Evolutionary conservation across 768 basidiomycete species (phyloP).

Genomic region (Tricholoma terreum): DNA sequence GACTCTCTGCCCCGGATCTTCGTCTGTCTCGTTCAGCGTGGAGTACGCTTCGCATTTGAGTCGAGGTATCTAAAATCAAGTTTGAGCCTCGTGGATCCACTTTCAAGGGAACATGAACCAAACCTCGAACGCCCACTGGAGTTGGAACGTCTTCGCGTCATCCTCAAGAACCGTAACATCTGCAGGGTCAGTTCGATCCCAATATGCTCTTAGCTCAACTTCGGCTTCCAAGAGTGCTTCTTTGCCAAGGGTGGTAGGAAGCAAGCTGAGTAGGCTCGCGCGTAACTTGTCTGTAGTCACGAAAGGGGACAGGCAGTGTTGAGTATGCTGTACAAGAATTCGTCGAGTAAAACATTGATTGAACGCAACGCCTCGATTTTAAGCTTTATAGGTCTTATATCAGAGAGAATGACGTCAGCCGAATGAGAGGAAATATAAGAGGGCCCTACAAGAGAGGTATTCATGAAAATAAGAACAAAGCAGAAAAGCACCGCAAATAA

Average conservation of each 20-base stretch:
- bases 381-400: constrained; percentile 86
- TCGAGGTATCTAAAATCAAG: constrained; percentile 55
- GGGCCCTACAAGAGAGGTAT: constrained; percentile 46
- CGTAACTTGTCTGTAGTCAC: constrained; percentile 75
- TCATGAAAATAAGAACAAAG: constrained; percentile 8
- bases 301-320: constrained; percentile 61
- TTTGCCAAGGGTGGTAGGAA: constrained; percentile 84
- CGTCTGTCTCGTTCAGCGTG: constrained; percentile 76
- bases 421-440: constrained; percentile 79
- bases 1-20: constrained; percentile 66
- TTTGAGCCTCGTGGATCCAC: constrained; percentile 1
- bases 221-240: constrained; percentile 92
- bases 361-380: constrained; percentile 71
- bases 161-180: constrained; percentile 39
- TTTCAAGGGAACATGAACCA: constrained; percentile 17
- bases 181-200: constrained; percentile 61
- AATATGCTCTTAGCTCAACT: constrained; percentile 86
- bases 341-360: constrained; percentile 82
- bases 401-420: constrained; percentile 89
- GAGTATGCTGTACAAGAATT: constrained; percentile 75
- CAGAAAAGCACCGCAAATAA: constrained; percentile 4
- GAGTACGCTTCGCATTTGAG: constrained; percentile 90
- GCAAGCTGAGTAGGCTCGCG: constrained; percentile 62
- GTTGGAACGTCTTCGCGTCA: constrained; percentile 56
- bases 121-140: constrained; percentile 79